Base-by-base conservation (phyloP, 1,284 basidiomycete species). In the Neolentinus lepideus region DNA sequence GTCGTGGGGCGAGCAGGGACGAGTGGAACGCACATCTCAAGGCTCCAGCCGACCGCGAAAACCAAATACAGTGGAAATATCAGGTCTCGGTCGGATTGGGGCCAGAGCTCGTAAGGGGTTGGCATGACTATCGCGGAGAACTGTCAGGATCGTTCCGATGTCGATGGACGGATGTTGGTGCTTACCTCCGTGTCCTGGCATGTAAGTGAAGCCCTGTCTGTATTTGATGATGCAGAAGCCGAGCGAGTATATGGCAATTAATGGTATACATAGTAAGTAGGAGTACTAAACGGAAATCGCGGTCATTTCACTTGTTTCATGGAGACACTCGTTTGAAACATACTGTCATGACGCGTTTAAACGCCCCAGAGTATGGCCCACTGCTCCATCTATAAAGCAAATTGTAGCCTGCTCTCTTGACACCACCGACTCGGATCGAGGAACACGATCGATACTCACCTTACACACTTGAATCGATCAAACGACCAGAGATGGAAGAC, bases 271-370 rank as follows among this genome's bases (percentile, higher is more conserved):
- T 54, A 81, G 55, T 27, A 89, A 62, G 64, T 90, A 91, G 2
- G 86, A 81, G 65, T 91, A 90, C 88, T 90, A 60, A 4, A 8
- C n/a, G 21, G 26, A 3, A 11, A 16, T 48, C 22, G 52, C 8
- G 8, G 38, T 16, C 27, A 50, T 26, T n/a, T 21, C 47, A 46
- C 4, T 46, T 4, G 16, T 50, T 26, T n/a, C 19, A 12, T 16
- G 12, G 21, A 12, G n/a, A 22, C 26, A 0, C n/a, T 46, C 16
- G 10, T 19, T 16, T n/a, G 47, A 16, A 25, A 71, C 82, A 61
- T 57, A 89, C 87, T 16, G 85, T 90, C 88, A 90, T 90, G 62
- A 90, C 66, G 22, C 88, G 80, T 68, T 89, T 90, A 72, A 90
- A 90, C 1, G 85, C 76, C 19, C 86, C 87, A 25, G 82, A 77